Conservation (phyloP, 495 filamentous ascomycete genomes). For the Hyaloscypha bicolor region DNA sequence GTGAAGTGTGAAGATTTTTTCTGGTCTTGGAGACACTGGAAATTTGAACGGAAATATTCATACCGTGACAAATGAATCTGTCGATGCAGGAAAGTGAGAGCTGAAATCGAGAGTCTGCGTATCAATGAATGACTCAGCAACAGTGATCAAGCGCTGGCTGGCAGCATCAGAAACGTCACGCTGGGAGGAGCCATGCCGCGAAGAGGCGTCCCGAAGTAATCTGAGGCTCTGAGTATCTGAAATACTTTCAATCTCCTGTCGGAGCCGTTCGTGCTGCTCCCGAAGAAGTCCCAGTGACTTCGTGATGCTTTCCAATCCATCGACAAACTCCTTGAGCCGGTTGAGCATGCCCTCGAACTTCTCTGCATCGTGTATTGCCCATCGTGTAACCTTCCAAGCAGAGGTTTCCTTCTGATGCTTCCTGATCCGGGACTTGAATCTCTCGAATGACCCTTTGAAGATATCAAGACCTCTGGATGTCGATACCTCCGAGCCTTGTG, state of each 20-base stretch:
- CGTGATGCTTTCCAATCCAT: slow-evolving; percentile 32
- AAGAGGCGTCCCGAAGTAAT: slow-evolving; percentile 10
- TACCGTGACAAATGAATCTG: slow-evolving; percentile 1
- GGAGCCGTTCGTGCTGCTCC: slow-evolving; percentile 17
- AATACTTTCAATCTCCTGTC: slow-evolving; percentile 21
- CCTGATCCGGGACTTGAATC: slow-evolving; percentile 14
- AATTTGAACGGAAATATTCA: too few relatives aligned
- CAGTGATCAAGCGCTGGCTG: slow-evolving; percentile 1
- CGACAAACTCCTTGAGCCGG: slow-evolving; percentile 29
- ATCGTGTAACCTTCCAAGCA: slow-evolving; percentile 25
- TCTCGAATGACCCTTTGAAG: slow-evolving; percentile 20
- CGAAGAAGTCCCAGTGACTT: slow-evolving; percentile 24
- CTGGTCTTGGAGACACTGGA: too few relatives aligned
- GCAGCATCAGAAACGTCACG: slow-evolving; percentile 7
- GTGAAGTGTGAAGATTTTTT: too few relatives aligned
- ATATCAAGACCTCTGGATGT: slow-evolving; percentile 5
- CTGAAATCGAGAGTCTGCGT: not conserved
- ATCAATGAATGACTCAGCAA: not conserved
- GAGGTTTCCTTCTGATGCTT: slow-evolving; percentile 28
- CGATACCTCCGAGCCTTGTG: not conserved
- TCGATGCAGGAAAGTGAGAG: not conserved
- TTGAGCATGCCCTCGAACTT: slow-evolving; percentile 31
- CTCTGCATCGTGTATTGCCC: slow-evolving; percentile 29
- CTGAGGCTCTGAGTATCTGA: slow-evolving; percentile 20
- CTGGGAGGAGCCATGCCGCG: slow-evolving; percentile 1